phyloP scores from a whole-genome alignment of 2,329 filamentous ascomycete genomes.

The Fusarium vanettenii region DNA sequence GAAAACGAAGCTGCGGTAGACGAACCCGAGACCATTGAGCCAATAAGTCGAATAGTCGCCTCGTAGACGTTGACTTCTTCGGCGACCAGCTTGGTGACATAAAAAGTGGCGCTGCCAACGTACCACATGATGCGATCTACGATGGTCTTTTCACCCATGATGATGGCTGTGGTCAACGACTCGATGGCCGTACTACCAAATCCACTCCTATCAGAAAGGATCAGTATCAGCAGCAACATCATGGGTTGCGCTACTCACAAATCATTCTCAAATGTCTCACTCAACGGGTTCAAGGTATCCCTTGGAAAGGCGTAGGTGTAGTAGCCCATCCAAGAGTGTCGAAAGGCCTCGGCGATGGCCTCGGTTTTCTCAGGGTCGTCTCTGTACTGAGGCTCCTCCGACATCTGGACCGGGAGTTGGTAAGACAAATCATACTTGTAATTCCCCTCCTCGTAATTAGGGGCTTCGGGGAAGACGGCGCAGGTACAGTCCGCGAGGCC shows the following conservation, averaged over 20 bases:
- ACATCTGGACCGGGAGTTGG: neutral
- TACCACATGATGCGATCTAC: conserved; percentile 78
- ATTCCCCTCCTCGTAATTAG: neutral
- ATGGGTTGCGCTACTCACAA: conserved; percentile 61
- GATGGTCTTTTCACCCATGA: conserved; percentile 77
- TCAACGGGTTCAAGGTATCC: conserved; percentile 78
- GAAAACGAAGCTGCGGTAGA: neutral
- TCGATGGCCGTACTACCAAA: conserved; percentile 90
- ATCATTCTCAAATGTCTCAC: conserved; percentile 74
- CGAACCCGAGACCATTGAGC: conserved; percentile 78
- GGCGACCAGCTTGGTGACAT: conserved; percentile 56
- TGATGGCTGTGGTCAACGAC: conserved; percentile 80
- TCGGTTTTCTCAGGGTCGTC: neutral
- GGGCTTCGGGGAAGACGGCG: neutral
- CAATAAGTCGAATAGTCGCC: conserved; percentile 90
- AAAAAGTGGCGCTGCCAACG: conserved; percentile 78
- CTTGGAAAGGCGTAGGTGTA: conserved; percentile 79
- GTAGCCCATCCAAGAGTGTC: conserved; percentile 79
- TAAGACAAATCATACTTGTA: neutral
- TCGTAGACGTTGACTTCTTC: conserved; percentile 81
- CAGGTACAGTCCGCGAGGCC: neutral
- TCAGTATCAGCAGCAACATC: neutral
- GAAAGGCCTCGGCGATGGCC: conserved; percentile 72
- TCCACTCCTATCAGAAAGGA: conserved; percentile 68
- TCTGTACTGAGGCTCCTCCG: neutral